phyloP scores from a whole-genome alignment of 148 eudicot genomes.

The Diospyros lotus region DNA sequence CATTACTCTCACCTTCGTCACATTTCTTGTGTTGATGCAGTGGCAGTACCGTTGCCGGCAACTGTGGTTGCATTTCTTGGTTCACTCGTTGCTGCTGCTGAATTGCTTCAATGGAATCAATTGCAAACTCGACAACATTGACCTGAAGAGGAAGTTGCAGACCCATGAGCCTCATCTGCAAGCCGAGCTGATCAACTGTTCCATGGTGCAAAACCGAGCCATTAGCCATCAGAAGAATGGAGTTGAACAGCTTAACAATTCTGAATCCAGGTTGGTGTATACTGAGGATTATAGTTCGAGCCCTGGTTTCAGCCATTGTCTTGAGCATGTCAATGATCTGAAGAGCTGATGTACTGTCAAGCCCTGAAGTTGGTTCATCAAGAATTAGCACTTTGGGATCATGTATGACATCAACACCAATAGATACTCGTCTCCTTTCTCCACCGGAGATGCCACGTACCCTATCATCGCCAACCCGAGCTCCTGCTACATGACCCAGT shows the following conservation, averaged over 20 bases:
- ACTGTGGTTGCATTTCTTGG: slow-evolving; percentile 16
- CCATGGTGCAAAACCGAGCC: slow-evolving; percentile 84
- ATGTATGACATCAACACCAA: slow-evolving; percentile 88
- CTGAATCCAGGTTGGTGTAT: slow-evolving; percentile 96
- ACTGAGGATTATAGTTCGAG: slow-evolving; percentile 69
- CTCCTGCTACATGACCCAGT: slow-evolving; percentile 53
- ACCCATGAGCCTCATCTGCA: slow-evolving; percentile 49
- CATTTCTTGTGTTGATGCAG: slow-evolving; percentile 15
- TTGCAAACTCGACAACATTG: slow-evolving; percentile 80
- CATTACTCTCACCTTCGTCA: slow-evolving; percentile 14
- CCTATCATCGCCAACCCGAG: slow-evolving; percentile 64
- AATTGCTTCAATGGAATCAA: slow-evolving; percentile 68
- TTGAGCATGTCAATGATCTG: slow-evolving; percentile 89
- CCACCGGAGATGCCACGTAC: slow-evolving; percentile 92
- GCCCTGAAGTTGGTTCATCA: slow-evolving; percentile 96
- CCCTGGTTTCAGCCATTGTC: slow-evolving; percentile 75
- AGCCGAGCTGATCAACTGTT: slow-evolving; percentile 55
- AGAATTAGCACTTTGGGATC: slow-evolving; percentile 81
- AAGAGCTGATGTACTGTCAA: slow-evolving; percentile 85
- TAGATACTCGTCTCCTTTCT: slow-evolving; percentile 86
- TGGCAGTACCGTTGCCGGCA: neutral
- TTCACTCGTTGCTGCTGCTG: slow-evolving; percentile 24
- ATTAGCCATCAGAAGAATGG: slow-evolving; percentile 70
- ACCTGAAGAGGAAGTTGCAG: slow-evolving; percentile 61
- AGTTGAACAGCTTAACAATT: slow-evolving; percentile 73